A percentile compares a stretch with the other conserved stretches of the same genome.
phyloP scores from a whole-genome alignment of 176 grass and related monocot genomes.

The Chrysopogon serrulatus region DNA sequence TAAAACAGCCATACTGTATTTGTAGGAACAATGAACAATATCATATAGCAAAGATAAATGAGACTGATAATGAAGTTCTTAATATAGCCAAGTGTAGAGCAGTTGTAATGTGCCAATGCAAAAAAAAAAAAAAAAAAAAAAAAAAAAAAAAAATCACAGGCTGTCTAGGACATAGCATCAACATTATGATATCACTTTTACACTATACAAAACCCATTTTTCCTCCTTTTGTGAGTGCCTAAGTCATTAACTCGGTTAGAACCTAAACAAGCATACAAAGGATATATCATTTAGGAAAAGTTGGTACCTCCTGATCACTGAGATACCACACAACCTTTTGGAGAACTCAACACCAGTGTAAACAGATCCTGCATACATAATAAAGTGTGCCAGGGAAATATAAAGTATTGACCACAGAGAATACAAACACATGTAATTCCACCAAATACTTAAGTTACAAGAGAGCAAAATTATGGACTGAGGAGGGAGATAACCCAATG shows the following conservation, averaged over 20 bases:
- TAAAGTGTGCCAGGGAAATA: conserved; percentile 16
- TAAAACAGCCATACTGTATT: not conserved
- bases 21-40: not conserved
- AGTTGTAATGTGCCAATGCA: not conserved
- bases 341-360: conserved; percentile 95
- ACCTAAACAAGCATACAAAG: not conserved
- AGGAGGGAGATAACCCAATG: not conserved
- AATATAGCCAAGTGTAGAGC: conserved; percentile 3
- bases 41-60: not conserved
- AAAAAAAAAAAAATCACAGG: not conserved
- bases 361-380: conserved; percentile 63
- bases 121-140: not conserved
- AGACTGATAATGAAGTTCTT: not conserved
- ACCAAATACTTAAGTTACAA: not conserved
- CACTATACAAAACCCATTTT: not conserved
- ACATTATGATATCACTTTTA: not conserved
- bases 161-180: conserved; percentile 1
- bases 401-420: conserved; percentile 13
- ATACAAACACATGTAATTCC: conserved; percentile 13
- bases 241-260: not conserved
- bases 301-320: conserved; percentile 95
- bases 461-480: not conserved
- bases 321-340: conserved; percentile 95
- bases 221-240: not conserved
- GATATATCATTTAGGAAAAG: conserved; percentile 2